Percentiles rank a stretch among this genome's conserved stretches.
Conservation (phyloP, 805 yeast species). For the Candida tallmaniae region DNA sequence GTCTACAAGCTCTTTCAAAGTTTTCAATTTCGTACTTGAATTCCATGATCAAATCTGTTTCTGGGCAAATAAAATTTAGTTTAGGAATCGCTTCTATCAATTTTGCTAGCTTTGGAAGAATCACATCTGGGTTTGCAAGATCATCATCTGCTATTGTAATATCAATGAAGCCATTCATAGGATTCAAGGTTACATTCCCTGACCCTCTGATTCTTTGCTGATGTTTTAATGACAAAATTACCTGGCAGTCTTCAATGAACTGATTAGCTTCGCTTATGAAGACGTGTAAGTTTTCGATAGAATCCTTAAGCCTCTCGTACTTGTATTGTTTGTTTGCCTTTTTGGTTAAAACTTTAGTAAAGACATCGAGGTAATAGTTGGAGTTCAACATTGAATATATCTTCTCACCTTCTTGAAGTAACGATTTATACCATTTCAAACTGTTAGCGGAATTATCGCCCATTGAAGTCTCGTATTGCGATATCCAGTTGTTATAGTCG, state of each 20-base stretch:
- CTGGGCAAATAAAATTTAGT: constrained; percentile 51
- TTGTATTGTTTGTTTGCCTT: neutral
- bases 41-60: constrained; percentile 55
- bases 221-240: constrained; percentile 47
- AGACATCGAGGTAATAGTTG: neutral
- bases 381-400: constrained; percentile 17
- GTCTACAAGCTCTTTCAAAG: constrained; percentile 45
- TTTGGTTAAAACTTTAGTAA: neutral
- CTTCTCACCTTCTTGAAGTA: constrained; percentile 54
- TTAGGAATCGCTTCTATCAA: constrained; percentile 45
- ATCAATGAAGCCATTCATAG: constrained; percentile 10
- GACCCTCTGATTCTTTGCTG: constrained; percentile 44
- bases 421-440: constrained; percentile 37
- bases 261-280: constrained; percentile 43
- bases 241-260: constrained; percentile 55
- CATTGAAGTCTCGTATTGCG: constrained; percentile 39
- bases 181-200: constrained; percentile 1
- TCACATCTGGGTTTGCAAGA: constrained; percentile 4
- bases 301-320: neutral
- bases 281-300: constrained; percentile 9
- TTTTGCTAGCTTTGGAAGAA: constrained; percentile 21
- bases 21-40: constrained; percentile 48
- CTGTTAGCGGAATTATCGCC: constrained; percentile 41
- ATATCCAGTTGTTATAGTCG: constrained; percentile 50
- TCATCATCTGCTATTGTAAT: constrained; percentile 1